phyloP scores from a whole-genome alignment of 2,329 filamentous ascomycete genomes.

The Colletotrichum eremochloae region DNA sequence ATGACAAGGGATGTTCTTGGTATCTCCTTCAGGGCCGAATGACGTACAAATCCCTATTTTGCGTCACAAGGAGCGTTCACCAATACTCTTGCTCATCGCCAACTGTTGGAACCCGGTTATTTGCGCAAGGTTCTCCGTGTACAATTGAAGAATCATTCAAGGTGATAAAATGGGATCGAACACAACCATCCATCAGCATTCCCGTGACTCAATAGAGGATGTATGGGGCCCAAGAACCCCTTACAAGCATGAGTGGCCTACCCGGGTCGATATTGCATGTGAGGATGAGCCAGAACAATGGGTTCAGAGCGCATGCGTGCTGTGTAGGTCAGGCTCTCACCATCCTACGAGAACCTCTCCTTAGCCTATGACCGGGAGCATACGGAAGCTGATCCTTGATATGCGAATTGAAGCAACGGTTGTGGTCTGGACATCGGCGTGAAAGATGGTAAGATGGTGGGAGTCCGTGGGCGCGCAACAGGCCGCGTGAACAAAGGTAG shows the following conservation, averaged over 20 bases:
- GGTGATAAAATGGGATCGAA: background rate
- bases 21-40: background rate
- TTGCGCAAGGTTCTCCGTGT: background rate
- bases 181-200: background rate
- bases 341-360: background rate
- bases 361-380: background rate
- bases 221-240: constrained; percentile 51
- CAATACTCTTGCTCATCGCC: background rate
- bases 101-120: background rate
- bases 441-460: constrained; percentile 53
- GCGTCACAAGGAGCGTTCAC: background rate
- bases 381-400: background rate
- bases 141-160: background rate
- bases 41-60: background rate
- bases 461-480: constrained; percentile 50
- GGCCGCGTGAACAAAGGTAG: constrained; percentile 54
- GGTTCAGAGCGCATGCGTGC: constrained; percentile 55
- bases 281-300: constrained; percentile 53
- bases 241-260: constrained; percentile 53
- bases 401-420: constrained; percentile 48
- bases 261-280: constrained; percentile 47
- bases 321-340: constrained; percentile 44
- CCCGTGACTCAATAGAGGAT: constrained; percentile 50
- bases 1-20: background rate
- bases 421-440: constrained; percentile 53